Percentiles rank a stretch among this genome's conserved stretches.
Evolutionary conservation across 768 basidiomycete genomes (phyloP).

Genomic region (Tubosaeta sp.): DNA sequence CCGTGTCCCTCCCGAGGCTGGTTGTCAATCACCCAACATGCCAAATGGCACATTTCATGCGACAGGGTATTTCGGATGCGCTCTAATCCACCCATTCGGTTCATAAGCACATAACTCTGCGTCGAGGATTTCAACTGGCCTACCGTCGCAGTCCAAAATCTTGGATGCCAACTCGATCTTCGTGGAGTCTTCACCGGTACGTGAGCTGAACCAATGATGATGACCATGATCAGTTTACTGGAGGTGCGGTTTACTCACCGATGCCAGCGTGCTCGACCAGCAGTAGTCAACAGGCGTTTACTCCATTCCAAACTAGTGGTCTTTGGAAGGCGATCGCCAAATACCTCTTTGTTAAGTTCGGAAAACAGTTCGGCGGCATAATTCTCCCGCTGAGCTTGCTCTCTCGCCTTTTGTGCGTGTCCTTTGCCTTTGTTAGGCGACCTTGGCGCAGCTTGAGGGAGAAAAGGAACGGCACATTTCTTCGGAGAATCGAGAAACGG

Average conservation of each 20-base stretch:
- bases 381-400: slow-evolving; percentile 40
- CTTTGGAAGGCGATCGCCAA: slow-evolving; percentile 49
- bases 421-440: slow-evolving; percentile 23
- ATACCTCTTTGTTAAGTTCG: slow-evolving; percentile 56
- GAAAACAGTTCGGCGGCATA: slow-evolving; percentile 60
- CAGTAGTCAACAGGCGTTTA: slow-evolving; percentile 60
- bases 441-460: slow-evolving; percentile 5
- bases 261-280: slow-evolving; percentile 65
- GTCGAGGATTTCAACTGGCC: slow-evolving; percentile 6
- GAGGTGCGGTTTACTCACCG: slow-evolving; percentile 35
- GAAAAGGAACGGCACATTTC: slow-evolving; percentile 1
- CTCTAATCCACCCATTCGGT: slow-evolving; percentile 39
- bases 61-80: slow-evolving; percentile 78
- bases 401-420: slow-evolving; percentile 34
- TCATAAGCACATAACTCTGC: not conserved
- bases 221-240: not conserved
- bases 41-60: slow-evolving; percentile 92
- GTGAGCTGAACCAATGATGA: slow-evolving; percentile 36
- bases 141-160: slow-evolving; percentile 74
- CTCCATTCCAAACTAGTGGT: slow-evolving; percentile 63
- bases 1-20: slow-evolving; percentile 73
- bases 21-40: slow-evolving; percentile 76
- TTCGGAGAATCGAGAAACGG: slow-evolving; percentile 10
- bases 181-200: slow-evolving; percentile 53
- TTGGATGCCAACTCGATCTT: slow-evolving; percentile 81